These are phyloP conservation scores for Viola odorata DNA, from an alignment of 345 rosid genomes.

Conservation along the genomic window DNA sequence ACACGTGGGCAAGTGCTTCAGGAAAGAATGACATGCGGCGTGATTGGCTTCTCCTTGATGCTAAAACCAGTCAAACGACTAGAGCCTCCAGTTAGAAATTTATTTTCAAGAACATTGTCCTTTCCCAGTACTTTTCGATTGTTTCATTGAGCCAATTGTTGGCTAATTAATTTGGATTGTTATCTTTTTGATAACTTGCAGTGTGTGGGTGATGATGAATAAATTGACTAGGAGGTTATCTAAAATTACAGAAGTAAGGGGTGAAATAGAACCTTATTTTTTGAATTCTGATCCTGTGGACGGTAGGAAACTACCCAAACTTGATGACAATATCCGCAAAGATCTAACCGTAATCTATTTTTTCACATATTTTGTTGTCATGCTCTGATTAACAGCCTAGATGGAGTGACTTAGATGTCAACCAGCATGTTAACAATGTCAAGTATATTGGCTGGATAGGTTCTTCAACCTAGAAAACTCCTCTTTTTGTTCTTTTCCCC, in stretches of 20 bases:
- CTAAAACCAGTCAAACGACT: conserved; percentile 67
- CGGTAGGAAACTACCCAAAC: conserved; percentile 77
- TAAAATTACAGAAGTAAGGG: conserved; percentile 86
- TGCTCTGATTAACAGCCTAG: conserved; percentile 56
- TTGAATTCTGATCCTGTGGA: conserved; percentile 70
- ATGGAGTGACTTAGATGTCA: conserved; percentile 95
- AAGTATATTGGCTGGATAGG: conserved; percentile 92
- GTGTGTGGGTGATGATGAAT: conserved; percentile 99
- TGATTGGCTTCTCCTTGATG: conserved; percentile 79
- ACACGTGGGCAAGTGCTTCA: conserved; percentile 82
- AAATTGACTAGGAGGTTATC: conserved; percentile 85
- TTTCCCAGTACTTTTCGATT: background rate
- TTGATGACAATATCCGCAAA: conserved; percentile 59
- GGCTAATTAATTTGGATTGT: conserved; percentile 4
- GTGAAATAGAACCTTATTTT: conserved; percentile 75
- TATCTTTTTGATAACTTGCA: conserved; percentile 28
- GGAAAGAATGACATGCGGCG: conserved; percentile 98
- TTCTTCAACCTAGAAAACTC: conserved; percentile 1
- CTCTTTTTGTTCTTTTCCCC: background rate
- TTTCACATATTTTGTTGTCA: background rate
- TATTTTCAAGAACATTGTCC: background rate
- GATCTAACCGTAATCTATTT: conserved; percentile 63
- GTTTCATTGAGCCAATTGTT: background rate
- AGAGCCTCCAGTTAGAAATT: conserved; percentile 74
- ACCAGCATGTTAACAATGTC: conserved; percentile 98